Conservation (phyloP, 139 green algal species). For the Chlamydomonas schloesseri region DNA sequence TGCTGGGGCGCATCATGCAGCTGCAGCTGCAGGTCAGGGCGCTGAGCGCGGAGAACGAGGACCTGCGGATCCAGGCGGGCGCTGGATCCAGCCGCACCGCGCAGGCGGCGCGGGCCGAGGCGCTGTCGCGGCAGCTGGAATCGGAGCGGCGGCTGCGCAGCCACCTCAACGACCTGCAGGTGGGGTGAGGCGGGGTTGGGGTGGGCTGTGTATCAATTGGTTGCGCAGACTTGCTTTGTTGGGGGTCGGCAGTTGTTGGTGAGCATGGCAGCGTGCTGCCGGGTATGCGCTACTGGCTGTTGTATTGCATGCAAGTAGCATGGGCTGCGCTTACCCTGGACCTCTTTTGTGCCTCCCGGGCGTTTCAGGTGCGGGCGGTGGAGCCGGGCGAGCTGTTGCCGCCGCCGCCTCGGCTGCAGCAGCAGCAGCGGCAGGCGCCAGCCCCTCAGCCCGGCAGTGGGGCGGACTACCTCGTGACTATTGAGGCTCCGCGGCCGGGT, state of each 20-base stretch:
- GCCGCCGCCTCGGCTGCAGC: no score
- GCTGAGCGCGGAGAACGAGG: constrained; percentile 23
- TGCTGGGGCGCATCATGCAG: constrained; percentile 21
- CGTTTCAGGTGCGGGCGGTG: no score
- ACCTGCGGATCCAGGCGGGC: background rate
- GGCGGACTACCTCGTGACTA: no score
- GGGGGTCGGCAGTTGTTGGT: background rate
- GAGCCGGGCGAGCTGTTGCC: no score
- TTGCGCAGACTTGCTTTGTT: background rate
- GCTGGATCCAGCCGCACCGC: background rate
- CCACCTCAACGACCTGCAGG: constrained; percentile 35
- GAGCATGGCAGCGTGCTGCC: no score
- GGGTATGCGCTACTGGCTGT: no score
- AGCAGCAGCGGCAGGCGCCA: no score
- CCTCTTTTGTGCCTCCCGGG: no score
- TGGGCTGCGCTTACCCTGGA: no score
- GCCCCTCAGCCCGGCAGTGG: no score
- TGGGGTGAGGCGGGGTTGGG: background rate
- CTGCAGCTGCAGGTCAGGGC: constrained; percentile 3
- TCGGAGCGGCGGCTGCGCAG: constrained; percentile 19
- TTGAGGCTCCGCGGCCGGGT: no score
- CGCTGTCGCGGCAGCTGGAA: constrained; percentile 11
- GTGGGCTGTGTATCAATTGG: background rate
- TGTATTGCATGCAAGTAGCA: no score
- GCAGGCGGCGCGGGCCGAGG: background rate